Base-by-base conservation (phyloP, 164 flowering plant genomes). In the Malania oleifera region DNA sequence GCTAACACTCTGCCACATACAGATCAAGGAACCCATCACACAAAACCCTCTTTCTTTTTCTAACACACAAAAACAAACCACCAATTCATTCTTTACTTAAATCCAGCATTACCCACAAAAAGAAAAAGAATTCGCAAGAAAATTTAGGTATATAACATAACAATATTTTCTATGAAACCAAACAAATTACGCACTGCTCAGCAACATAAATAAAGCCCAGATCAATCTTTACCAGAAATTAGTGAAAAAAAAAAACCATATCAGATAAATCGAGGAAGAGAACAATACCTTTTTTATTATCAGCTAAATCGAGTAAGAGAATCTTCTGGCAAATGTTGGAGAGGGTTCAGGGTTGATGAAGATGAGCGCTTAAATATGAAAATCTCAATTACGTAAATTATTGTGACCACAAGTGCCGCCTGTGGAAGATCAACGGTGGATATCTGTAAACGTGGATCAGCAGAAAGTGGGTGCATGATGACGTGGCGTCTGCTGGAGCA, bases 391-490 rank as follows among this genome's bases (percentile, higher is more conserved):
- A 34, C 63, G 47, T 5, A 57, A 61, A 70, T 74, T 66, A 60
- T 41, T 50, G 60, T 52, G 66, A 56, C 80, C 83, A 76, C 80
- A 70, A 62, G 62, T 40, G 44, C 53, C 18, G 1, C 27, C 0
- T 41, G 25, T 13, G 0, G 18, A 37, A 25, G 44, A 56, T 41
- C 63, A 40, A 63, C 66, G 75, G 70, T 41, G n/a, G 29, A 5
- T 41, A 22, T 18, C 2, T 20, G 22, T 45, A 18, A 22, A 46
- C 26, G 44, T 37, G 35, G 35, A 27, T 9, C 8, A 31, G 10
- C 34, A 0, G 45, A 1, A 9, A 27, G 35, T 17, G 67, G 17
- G 15, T 11, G 51, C 2, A 23, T 43, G 34, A 48, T 43, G 71
- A 65, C 69, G 78, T 74, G 77, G 75, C 53, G 13, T 23, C 27